phyloP scores from a whole-genome alignment of 352 stramenopile species.

The Pythium aquatile region DNA sequence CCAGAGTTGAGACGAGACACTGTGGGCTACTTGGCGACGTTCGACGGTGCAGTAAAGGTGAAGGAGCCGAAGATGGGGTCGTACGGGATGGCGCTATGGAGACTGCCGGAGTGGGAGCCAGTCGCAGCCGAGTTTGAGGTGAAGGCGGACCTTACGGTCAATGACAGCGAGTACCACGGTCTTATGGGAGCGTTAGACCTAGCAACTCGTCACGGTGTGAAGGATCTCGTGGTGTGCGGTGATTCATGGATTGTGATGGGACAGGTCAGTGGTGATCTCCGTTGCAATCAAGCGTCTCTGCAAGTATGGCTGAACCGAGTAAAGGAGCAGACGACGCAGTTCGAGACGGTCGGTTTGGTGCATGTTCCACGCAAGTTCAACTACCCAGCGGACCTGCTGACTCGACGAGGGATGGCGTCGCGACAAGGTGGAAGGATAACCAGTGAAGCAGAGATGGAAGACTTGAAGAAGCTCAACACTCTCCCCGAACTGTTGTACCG shows the following conservation, averaged over 20 bases:
- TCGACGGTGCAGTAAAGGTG: constrained; percentile 12
- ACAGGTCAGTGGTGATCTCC: constrained; percentile 7
- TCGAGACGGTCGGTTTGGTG: constrained; percentile 4
- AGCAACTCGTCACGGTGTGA: neutral
- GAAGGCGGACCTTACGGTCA: neutral
- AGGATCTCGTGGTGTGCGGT: constrained; percentile 21
- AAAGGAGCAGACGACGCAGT: neutral
- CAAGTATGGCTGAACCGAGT: neutral
- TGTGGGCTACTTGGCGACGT: constrained; percentile 1
- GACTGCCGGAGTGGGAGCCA: constrained; percentile 2
- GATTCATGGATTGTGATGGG: constrained; percentile 19
- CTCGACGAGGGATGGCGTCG: neutral
- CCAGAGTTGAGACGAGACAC: constrained; percentile 9
- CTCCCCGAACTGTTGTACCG: constrained; percentile 3
- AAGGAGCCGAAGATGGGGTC: constrained; percentile 2
- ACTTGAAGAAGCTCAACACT: constrained; percentile 7
- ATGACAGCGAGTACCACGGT: constrained; percentile 16
- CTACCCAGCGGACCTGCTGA: constrained; percentile 6
- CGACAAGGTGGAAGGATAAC: neutral
- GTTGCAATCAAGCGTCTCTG: constrained; percentile 6
- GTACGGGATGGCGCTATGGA: constrained; percentile 4
- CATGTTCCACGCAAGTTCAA: constrained; percentile 12
- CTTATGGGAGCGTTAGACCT: constrained; percentile 7
- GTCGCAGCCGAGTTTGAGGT: neutral
- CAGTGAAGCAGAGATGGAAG: neutral